These are phyloP conservation scores for Comarum palustre DNA, from an alignment of 306 rosid genomes.

Conservation along the genomic window DNA sequence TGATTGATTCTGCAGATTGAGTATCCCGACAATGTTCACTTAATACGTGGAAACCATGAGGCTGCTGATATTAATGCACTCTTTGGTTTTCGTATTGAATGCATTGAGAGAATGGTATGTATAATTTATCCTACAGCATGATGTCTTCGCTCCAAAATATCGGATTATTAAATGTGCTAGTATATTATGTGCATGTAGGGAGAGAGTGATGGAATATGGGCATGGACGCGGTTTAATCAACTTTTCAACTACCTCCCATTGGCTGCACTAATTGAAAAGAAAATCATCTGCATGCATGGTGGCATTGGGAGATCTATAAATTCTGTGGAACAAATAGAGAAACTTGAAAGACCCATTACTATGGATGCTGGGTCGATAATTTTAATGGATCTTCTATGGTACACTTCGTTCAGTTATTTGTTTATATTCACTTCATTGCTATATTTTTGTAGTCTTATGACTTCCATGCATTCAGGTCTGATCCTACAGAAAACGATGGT, in stretches of 20 bases:
- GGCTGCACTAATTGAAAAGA: constrained; percentile 96
- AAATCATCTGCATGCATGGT: constrained; percentile 99
- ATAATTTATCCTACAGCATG: constrained; percentile 26
- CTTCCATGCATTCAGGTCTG: constrained; percentile 67
- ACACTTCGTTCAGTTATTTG: constrained; percentile 23
- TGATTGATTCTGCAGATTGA: constrained; percentile 72
- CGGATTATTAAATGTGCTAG: constrained; percentile 24
- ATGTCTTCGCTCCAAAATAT: constrained; percentile 13
- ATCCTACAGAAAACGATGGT: constrained; percentile 97
- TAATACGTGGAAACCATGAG: constrained; percentile 99
- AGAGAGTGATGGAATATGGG: constrained; percentile 99
- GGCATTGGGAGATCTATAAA: constrained; percentile 97
- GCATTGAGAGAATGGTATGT: constrained; percentile 98
- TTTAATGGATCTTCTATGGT: constrained; percentile 97
- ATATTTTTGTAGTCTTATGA: constrained; percentile 16
- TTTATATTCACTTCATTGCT: neutral
- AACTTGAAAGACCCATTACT: constrained; percentile 95
- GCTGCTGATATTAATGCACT: constrained; percentile 99
- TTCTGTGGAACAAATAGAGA: constrained; percentile 94
- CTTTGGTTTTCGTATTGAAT: constrained; percentile 97
- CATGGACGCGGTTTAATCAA: constrained; percentile 99
- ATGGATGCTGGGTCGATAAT: constrained; percentile 99
- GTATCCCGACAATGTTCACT: constrained; percentile 92
- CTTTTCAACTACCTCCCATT: constrained; percentile 96
- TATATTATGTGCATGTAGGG: constrained; percentile 58